A percentile compares a stretch with the other conserved stretches of the same genome.
phyloP scores from a whole-genome alignment of 106 monocot species.

The Hemerocallis citrina region DNA sequence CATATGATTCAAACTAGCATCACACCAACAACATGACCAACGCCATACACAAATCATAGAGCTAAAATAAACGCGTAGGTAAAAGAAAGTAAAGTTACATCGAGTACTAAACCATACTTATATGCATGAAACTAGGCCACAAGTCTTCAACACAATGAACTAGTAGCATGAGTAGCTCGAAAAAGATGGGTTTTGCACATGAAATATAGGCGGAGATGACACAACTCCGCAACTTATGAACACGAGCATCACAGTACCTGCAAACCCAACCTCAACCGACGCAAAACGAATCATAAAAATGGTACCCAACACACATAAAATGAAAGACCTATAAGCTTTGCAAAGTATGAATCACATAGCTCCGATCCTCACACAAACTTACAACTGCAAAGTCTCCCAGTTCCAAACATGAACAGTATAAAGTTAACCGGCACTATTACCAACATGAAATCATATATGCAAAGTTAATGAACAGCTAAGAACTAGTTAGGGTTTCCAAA shows the following conservation, averaged over 20 bases:
- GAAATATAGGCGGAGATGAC: conserved; percentile 1
- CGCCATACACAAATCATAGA: background rate
- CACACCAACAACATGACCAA: background rate
- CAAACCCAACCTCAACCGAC: background rate
- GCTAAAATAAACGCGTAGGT: background rate
- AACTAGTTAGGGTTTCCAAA: background rate
- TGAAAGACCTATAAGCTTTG: no score
- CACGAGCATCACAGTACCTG: background rate
- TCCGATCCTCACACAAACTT: no score
- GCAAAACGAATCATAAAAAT: background rate
- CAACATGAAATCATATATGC: background rate
- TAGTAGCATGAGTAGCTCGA: no score
- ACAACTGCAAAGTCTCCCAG: background rate
- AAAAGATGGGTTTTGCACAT: background rate
- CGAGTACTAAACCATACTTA: background rate
- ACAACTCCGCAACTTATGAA: no score
- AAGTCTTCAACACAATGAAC: background rate
- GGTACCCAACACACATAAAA: background rate
- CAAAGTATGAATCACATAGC: no score
- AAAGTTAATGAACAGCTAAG: background rate
- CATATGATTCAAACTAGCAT: no score
- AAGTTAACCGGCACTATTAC: no score
- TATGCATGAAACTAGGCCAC: background rate
- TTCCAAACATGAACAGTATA: no score
- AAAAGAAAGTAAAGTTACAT: background rate